Conservation (phyloP, 2,329 filamentous ascomycete genomes). For the Cercospora beticola region DNA sequence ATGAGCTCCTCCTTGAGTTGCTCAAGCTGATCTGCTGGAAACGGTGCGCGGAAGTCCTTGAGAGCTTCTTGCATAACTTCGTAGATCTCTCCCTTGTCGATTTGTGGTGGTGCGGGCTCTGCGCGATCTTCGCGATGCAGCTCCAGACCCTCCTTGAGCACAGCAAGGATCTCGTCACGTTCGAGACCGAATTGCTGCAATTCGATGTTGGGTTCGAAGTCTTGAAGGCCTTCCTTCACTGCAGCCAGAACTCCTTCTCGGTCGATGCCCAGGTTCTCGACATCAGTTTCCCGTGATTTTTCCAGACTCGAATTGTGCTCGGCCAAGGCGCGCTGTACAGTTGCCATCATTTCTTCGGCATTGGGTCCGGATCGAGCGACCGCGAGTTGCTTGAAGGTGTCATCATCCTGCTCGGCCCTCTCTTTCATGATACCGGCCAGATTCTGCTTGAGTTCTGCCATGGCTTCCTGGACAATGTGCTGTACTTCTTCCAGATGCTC, state of each 20-base stretch:
- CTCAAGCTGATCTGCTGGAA: conserved; percentile 61
- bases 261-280: conserved; percentile 40
- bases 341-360: conserved; percentile 81
- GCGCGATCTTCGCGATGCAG: conserved; percentile 61
- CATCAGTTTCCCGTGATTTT: conserved; percentile 25
- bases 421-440: conserved; percentile 78
- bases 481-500: conserved; percentile 66
- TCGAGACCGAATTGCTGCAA: conserved; percentile 88
- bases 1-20: conserved; percentile 82
- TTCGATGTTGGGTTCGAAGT: conserved; percentile 90
- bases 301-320: conserved; percentile 57
- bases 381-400: conserved; percentile 37
- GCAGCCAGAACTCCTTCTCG: conserved; percentile 80
- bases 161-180: conserved; percentile 83
- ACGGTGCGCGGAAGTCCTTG: conserved; percentile 71
- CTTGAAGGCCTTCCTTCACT: conserved; percentile 88
- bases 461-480: conserved; percentile 73
- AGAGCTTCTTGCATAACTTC: conserved; percentile 82
- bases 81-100: conserved; percentile 81
- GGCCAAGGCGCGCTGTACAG: conserved; percentile 71
- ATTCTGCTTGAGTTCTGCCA: conserved; percentile 79
- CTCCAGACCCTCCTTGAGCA: conserved; percentile 80
- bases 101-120: conserved; percentile 54
- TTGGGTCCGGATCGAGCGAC: conserved; percentile 43
- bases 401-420: conserved; percentile 56